Evolutionary conservation across 176 grass and related monocot genomes (phyloP), one percentile per base, ranked within the genome.

Genomic region (Cenchrus purpureus): DNA sequence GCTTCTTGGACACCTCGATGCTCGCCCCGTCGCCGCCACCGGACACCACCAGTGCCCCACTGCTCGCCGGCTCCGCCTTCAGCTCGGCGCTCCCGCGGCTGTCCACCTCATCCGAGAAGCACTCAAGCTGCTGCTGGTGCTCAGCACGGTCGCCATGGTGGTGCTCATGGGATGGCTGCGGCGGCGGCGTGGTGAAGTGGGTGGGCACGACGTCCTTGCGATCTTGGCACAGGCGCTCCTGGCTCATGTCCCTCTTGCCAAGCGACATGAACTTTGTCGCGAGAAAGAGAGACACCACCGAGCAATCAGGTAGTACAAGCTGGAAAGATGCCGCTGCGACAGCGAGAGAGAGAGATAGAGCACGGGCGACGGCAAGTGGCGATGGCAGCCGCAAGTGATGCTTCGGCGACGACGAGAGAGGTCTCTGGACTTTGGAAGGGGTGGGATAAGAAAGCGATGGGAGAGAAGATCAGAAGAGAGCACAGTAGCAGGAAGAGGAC

Each of bases 101-200:
- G 62, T 97, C 93, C 59, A 90, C 90, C 55, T 97, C 97, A 20
- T 98, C 93, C 9, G 91, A 95, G 79, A 92, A 86, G 69, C 91
- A 90, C 79, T 89, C 87, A 57, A 91, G 82, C 84, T 87, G 78
- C 54, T 90, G 91, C 34, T 46, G 55, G 17, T 17, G 88, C 65
- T 88, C 75, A 12, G 61, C 85, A 1, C 62, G 86, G 17, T 52
- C 52, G 55, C 53, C 54, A n/a, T 54, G 72, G 9, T 63, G 50
- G 46, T 52, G 77, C 10, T 22, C 71, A 5, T 19, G 56, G 13
- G 43, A 28, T 7, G 44, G 79, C 37, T 54, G 84, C 32, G 12
- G 65, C 80, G 61, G 87, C 42, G 90, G 68, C 69, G 93, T 76
- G 34, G 78, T 22, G 74, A 91, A 88, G 46, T 73, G 70, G 13